Base-by-base conservation (phyloP, 441 rosid genomes). In the Lepidium campestre region DNA sequence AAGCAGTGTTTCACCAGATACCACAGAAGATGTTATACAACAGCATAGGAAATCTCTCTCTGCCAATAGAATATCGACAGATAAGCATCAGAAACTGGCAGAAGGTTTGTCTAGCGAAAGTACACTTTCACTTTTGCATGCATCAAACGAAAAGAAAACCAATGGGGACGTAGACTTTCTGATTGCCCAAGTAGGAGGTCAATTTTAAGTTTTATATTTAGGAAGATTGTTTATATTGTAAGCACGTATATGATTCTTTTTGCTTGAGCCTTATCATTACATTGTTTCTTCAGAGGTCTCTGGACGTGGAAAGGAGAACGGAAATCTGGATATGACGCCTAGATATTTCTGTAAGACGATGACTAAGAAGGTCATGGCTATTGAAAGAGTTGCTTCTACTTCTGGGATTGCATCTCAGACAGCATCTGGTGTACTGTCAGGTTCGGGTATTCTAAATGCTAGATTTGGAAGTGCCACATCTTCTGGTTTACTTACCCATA, bases 181-280 rank as follows among this genome's bases (percentile, higher is more conserved):
- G 78, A 89, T 86, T 94, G 90, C 97, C 14, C 94, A 91, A 75
- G 89, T 91, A 78, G 94, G 96, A 77, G 97, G 99, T 91, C 82
- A 62, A 39, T 66, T 32, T 55, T 29, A 14, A 23, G 29, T 22
- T 45, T 9, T 66, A 17, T 53, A 14, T 45, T 22, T 61, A 44
- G 48, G 41, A 27, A 45, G 41, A 27, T 18, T 48, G 29, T 42
- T 41, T 20, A 10, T 54, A 52, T 12, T 63, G 57, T 23, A 22
- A 34, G 13, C 34, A 50, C 32, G n/a, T 50, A 19, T 50, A 15
- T 64, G 25, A 13, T 11, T 5, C 34, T 29, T 42, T 54, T 47
- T 34, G 22, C 15, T 18, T n/a, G 47, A 5, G 5, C 44, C 31
- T 31, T 37, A 55, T 32, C 22, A 20, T 55, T 55, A 37, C 62